Evolutionary conservation across 2,329 filamentous ascomycete species (phyloP), one percentile per base, ranked within the genome.

Genomic region (Fusarium chuoi): DNA sequence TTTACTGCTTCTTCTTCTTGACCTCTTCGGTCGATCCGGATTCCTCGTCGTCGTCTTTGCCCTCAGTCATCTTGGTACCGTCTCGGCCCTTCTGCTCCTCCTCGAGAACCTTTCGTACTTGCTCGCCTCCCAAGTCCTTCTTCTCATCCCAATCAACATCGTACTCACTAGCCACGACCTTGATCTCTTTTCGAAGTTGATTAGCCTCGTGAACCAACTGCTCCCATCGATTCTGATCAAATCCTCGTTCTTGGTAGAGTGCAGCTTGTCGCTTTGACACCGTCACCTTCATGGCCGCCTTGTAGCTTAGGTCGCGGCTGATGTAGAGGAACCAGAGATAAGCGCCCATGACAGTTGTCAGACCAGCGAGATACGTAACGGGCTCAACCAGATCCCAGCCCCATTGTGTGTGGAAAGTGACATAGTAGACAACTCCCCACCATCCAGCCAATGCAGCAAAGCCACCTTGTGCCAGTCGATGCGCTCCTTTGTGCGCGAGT

Each of bases 261-360:
- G 91, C 90, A 62, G 89, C 88, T 82, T 97, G 95, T 10, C 95
- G 89, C 41, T 91, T 88, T 42, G 90, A 94, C 42, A 98, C 93
- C 12, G 95, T 98, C 61, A 97, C 88, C 80, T 97, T 95, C 84
- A 98, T 90, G 35, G 95, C 94, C 6, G 92, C 92, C 75, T 93
- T 92, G 85, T 98, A 98, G 73, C 90, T 94, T 17, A 97, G 91
- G 82, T 98, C 95, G 26, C 93, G 90, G 83, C 95, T 97, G 84
- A 98, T 94, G 83, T 95, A 97, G 18, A 98, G 85, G 81, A 98
- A 98, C 94, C 94, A 98, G 61, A 97, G 86, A 79, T 98, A 98
- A 75, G 94, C 95, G 13, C 92, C 92, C 85, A 98, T 97, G 78
- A 98, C 90, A 18, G 93, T 95, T 2, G 91, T 90, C 73, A 98